A percentile compares a stretch with the other conserved stretches of the same genome.
Evolutionary conservation across 805 yeast genomes (phyloP).

Genomic region (Pichia rugopelliculosa): DNA sequence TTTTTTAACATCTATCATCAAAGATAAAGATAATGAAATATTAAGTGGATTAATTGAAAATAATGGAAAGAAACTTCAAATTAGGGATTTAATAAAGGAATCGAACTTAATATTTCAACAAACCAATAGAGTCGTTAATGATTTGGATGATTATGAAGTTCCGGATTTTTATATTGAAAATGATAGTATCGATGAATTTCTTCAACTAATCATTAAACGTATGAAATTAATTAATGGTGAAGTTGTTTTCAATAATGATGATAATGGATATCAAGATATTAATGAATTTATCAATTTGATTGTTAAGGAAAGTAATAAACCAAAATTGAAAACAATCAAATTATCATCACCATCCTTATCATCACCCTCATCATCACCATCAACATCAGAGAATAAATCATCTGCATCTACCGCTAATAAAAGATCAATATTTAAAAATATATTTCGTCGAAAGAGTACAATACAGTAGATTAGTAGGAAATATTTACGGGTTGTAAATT

Average conservation of each 20-base stretch:
- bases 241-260: not conserved
- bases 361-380: not conserved
- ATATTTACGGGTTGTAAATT: not conserved
- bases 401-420: not conserved
- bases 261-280: not conserved
- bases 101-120: slow-evolving; percentile 19
- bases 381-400: not conserved
- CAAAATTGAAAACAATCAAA: not conserved
- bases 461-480: not conserved
- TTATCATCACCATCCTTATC: not conserved
- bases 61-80: slow-evolving; percentile 11
- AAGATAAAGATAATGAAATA: slow-evolving; percentile 21
- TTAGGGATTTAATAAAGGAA: slow-evolving; percentile 22
- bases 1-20: slow-evolving; percentile 40
- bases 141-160: slow-evolving; percentile 17
- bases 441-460: not conserved
- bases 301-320: not conserved
- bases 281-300: not conserved
- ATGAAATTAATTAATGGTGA: not conserved
- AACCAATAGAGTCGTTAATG: slow-evolving; percentile 14
- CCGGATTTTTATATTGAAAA: slow-evolving; percentile 14
- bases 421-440: not conserved
- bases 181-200: not conserved
- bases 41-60: slow-evolving; percentile 19
- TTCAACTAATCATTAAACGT: not conserved